phyloP scores from a whole-genome alignment of 345 rosid species.

The Salix purpurea region DNA sequence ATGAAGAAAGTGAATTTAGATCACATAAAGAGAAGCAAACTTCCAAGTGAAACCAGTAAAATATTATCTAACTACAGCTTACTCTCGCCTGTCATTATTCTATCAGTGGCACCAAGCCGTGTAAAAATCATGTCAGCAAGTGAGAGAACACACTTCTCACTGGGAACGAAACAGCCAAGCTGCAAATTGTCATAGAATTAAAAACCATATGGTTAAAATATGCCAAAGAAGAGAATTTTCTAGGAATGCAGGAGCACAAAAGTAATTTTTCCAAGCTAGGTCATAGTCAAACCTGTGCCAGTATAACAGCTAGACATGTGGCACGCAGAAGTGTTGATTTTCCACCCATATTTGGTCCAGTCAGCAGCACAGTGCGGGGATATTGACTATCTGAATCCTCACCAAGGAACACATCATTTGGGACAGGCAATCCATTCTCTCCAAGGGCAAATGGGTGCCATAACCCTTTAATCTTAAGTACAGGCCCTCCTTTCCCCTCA shows the following conservation, averaged over 20 bases:
- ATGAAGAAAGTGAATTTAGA: not conserved
- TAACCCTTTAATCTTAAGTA: slow-evolving; percentile 64
- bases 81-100: slow-evolving; percentile 97
- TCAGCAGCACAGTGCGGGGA: slow-evolving; percentile 64
- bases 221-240: not conserved
- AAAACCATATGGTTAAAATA: not conserved
- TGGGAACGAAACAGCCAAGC: slow-evolving; percentile 86
- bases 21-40: not conserved
- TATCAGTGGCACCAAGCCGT: slow-evolving; percentile 84
- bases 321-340: slow-evolving; percentile 94
- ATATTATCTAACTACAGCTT: slow-evolving; percentile 23
- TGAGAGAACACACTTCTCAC: slow-evolving; percentile 61
- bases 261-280: not conserved
- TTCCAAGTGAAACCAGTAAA: not conserved
- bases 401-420: slow-evolving; percentile 75
- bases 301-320: slow-evolving; percentile 77
- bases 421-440: slow-evolving; percentile 67
- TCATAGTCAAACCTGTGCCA: slow-evolving; percentile 65
- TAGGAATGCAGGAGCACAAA: not conserved
- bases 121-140: slow-evolving; percentile 84
- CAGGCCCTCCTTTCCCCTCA: slow-evolving; percentile 45
- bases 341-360: slow-evolving; percentile 99
- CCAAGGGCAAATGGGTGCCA: slow-evolving; percentile 93
- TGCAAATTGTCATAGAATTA: slow-evolving; percentile 32
- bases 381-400: slow-evolving; percentile 41